A percentile compares a stretch with the other conserved stretches of the same genome.
phyloP scores from a whole-genome alignment of 2,329 filamentous ascomycete species.

The Hypoxylon sp. region DNA sequence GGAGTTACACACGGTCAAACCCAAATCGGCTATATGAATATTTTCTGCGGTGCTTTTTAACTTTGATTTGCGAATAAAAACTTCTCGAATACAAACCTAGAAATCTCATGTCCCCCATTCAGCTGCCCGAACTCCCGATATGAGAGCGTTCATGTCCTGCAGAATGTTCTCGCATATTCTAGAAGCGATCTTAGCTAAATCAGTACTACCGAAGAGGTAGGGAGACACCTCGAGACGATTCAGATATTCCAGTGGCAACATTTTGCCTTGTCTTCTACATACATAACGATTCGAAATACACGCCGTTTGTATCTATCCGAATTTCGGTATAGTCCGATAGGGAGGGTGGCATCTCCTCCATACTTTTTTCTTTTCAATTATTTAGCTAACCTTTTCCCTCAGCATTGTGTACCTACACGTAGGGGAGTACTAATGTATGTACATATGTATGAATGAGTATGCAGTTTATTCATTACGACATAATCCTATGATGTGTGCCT shows the following conservation, averaged over 20 bases:
- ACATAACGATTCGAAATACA: slow-evolving; percentile 25
- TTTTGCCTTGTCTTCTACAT: slow-evolving; percentile 8
- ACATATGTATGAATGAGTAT: slow-evolving; percentile 12
- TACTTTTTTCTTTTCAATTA: background rate
- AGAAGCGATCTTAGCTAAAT: slow-evolving; percentile 14
- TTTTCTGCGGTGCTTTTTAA: slow-evolving; percentile 6
- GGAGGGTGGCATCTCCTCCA: slow-evolving; percentile 8
- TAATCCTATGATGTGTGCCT: slow-evolving; percentile 36
- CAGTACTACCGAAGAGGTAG: background rate
- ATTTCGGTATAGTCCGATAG: slow-evolving; percentile 40
- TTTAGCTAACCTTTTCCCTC: slow-evolving; percentile 19
- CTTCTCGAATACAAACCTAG: slow-evolving; percentile 17
- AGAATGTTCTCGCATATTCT: slow-evolving; percentile 24
- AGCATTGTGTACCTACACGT: slow-evolving; percentile 12
- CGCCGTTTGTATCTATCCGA: slow-evolving; percentile 33
- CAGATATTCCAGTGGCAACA: slow-evolving; percentile 32
- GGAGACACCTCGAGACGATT: slow-evolving; percentile 9
- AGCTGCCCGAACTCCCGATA: slow-evolving; percentile 1
- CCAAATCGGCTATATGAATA: slow-evolving; percentile 23
- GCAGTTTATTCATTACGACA: slow-evolving; percentile 16
- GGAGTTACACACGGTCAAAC: slow-evolving; percentile 21
- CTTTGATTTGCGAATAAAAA: slow-evolving; percentile 2
- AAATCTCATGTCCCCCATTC: slow-evolving; percentile 10
- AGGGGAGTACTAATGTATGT: background rate
- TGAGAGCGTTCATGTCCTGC: slow-evolving; percentile 9